phyloP scores from a whole-genome alignment of 345 rosid species.

The Turnera subulata region DNA sequence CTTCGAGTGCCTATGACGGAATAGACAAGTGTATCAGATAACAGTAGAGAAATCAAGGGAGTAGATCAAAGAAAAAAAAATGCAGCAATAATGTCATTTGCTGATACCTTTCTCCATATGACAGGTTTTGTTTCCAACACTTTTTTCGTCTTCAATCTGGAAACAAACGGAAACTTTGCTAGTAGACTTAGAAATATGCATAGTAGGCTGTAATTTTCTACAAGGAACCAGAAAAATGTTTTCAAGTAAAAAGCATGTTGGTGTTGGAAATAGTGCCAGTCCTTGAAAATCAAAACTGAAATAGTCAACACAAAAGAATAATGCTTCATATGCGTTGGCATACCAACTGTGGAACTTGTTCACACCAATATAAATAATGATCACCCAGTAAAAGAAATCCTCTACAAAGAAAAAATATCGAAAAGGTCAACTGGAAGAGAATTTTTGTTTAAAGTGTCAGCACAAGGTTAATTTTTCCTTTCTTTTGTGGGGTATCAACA shows the following conservation, averaged over 20 bases:
- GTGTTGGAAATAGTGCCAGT: not conserved
- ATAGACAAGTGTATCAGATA: conserved; percentile 6
- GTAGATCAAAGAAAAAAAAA: not conserved
- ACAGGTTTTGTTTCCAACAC: conserved; percentile 15
- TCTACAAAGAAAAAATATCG: no score
- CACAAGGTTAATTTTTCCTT: no score
- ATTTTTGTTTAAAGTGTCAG: no score
- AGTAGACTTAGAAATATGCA: not conserved
- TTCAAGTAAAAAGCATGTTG: not conserved
- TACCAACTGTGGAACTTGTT: not conserved
- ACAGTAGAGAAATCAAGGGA: not conserved
- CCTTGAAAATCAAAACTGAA: not conserved
- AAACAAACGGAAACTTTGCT: conserved; percentile 9
- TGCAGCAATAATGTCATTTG: conserved; percentile 7
- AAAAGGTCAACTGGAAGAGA: no score
- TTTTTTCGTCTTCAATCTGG: conserved; percentile 43
- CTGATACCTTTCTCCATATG: conserved; percentile 34
- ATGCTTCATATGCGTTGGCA: not conserved
- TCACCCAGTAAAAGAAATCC: no score
- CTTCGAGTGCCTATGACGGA: conserved; percentile 20
- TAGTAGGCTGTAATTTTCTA: not conserved
- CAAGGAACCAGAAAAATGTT: not conserved
- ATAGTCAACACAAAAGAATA: not conserved
- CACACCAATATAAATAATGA: no score
- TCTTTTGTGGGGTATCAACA: no score